These are phyloP conservation scores for Wickerhamomyces rabaulensis DNA, from an alignment of 805 yeast genomes.

Conservation along the genomic window DNA sequence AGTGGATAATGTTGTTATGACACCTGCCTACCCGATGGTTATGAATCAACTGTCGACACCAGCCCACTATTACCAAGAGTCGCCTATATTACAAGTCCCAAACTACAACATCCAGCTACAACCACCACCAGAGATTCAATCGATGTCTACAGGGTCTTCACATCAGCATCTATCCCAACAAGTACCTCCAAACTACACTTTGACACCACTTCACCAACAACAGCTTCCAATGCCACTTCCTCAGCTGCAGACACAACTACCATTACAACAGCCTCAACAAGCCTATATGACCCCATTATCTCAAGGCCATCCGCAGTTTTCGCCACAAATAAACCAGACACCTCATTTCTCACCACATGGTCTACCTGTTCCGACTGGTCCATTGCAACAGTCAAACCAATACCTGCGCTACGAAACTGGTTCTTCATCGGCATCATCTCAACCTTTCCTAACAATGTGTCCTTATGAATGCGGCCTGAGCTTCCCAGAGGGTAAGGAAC, in stretches of 20 bases:
- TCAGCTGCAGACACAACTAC: neutral
- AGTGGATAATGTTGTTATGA: neutral
- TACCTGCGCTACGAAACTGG: neutral
- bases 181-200: neutral
- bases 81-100: neutral
- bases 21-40: neutral
- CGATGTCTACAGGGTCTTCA: neutral
- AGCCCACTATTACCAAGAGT: neutral
- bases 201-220: neutral
- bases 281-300: neutral
- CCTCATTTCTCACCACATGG: neutral
- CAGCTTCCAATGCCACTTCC: neutral
- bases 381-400: neutral
- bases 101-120: neutral
- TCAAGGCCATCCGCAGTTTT: neutral
- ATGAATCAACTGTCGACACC: neutral
- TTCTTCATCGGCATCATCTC: neutral
- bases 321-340: neutral
- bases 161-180: neutral
- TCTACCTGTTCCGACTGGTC: neutral
- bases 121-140: neutral
- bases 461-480: neutral
- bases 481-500: neutral
- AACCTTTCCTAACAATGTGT: neutral
- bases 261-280: neutral